Conservation (phyloP, 352 stramenopile species). For the Pythium apleroticum region DNA sequence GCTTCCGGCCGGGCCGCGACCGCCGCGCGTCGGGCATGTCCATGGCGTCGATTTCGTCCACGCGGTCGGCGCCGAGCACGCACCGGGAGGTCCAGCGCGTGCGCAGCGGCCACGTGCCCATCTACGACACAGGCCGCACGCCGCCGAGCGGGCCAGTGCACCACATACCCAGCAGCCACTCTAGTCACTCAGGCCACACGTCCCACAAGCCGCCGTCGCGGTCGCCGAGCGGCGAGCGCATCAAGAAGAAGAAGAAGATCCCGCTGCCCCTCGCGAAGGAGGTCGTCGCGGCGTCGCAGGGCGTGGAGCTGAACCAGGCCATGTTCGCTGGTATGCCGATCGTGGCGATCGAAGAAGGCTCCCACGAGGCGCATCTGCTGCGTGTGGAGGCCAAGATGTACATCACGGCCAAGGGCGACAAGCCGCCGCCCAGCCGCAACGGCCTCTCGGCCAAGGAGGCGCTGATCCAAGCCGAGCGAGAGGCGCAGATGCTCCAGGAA, state of each 20-base stretch:
- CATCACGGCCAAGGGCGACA: conserved; percentile 59
- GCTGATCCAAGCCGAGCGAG: conserved; percentile 61
- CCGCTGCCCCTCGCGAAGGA: conserved; percentile 77
- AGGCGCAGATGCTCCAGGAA: conserved; percentile 76
- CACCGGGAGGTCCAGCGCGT: conserved; percentile 40
- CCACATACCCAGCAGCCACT: neutral
- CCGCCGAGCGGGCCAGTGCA: neutral
- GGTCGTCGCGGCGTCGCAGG: conserved; percentile 75
- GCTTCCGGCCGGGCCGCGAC: conserved; percentile 64
- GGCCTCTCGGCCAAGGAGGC: conserved; percentile 63
- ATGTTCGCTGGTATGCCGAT: conserved; percentile 79
- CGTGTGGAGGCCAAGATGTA: conserved; percentile 81
- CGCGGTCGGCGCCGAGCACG: conserved; percentile 56
- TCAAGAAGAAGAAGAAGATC: conserved; percentile 81
- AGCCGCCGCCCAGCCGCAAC: conserved; percentile 19
- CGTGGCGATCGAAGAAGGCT: conserved; percentile 70
- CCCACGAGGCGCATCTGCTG: conserved; percentile 74
- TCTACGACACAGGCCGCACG: conserved; percentile 42
- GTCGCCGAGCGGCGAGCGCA: conserved; percentile 33
- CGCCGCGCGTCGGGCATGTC: conserved; percentile 67
- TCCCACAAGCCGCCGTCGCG: conserved; percentile 7
- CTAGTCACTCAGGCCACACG: neutral
- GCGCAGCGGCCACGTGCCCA: conserved; percentile 48
- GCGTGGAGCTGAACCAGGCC: conserved; percentile 59
- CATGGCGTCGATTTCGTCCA: conserved; percentile 34